phyloP scores from a whole-genome alignment of 1,284 basidiomycete genomes.

The Moesziomyces sp. region DNA sequence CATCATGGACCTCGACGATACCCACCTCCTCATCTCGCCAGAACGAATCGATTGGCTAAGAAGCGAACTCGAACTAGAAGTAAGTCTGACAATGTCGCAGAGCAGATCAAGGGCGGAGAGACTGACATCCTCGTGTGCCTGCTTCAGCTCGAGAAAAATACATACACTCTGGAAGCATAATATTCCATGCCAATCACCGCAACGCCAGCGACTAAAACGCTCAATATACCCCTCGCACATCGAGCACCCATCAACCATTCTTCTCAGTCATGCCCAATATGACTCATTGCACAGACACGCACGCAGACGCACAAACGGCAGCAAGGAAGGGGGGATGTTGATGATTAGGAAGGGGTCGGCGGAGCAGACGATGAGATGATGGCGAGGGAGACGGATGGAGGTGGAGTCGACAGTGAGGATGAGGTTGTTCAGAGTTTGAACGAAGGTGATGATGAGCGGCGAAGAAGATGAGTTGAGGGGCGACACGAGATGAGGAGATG shows the following conservation, averaged over 20 bases:
- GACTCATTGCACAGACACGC: background rate
- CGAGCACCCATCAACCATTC: background rate
- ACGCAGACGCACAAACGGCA: background rate
- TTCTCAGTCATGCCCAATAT: background rate
- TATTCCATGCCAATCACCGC: too few relatives aligned
- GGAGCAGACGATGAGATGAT: background rate
- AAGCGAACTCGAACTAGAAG: slow-evolving; percentile 80
- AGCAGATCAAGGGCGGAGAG: background rate
- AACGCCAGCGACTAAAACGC: too few relatives aligned
- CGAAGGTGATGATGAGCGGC: background rate
- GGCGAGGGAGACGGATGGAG: background rate
- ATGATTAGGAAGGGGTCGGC: background rate
- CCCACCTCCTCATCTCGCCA: slow-evolving; percentile 82
- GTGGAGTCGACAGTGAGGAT: slow-evolving; percentile 4
- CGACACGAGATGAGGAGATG: too few relatives aligned
- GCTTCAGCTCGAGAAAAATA: slow-evolving; percentile 62
- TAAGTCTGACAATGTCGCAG: slow-evolving; percentile 66
- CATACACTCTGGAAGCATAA: slow-evolving; percentile 56
- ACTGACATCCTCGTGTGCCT: too few relatives aligned
- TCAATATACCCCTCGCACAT: background rate
- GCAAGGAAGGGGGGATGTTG: background rate
- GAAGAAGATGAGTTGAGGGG: background rate
- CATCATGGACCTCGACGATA: slow-evolving; percentile 86
- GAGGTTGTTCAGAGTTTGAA: background rate
- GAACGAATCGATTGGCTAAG: slow-evolving; percentile 81